phyloP scores from a whole-genome alignment of 495 filamentous ascomycete genomes.

The Penicillium antarcticum region DNA sequence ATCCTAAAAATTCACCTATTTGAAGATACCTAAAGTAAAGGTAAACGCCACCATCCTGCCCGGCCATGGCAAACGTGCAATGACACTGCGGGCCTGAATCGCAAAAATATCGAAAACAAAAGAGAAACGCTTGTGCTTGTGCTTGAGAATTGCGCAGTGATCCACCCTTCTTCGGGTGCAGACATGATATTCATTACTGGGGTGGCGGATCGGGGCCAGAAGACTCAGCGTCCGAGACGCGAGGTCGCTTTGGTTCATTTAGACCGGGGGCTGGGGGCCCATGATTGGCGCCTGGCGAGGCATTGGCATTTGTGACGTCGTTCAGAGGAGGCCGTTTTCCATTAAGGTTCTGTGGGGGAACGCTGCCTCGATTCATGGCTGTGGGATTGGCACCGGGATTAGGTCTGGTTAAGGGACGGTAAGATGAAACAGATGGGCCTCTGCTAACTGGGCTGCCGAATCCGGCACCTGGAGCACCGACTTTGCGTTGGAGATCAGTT shows the following conservation, averaged over 20 bases:
- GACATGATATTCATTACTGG: constrained; percentile 9
- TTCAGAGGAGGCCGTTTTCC: constrained; percentile 46
- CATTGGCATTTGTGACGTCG: constrained; percentile 50
- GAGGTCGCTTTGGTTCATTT: constrained; percentile 36
- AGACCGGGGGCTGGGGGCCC: constrained; percentile 17
- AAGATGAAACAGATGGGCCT: constrained; percentile 40
- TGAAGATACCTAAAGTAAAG: not conserved
- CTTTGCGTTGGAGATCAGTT: constrained; percentile 61
- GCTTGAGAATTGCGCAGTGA: constrained; percentile 14
- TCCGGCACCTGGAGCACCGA: constrained; percentile 63
- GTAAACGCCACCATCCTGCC: constrained; percentile 4
- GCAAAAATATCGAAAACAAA: not conserved
- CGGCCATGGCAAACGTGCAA: constrained; percentile 1
- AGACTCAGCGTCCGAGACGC: constrained; percentile 17
- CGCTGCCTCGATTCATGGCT: constrained; percentile 15
- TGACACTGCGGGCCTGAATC: not conserved
- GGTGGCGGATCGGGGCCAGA: constrained; percentile 12
- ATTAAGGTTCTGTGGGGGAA: constrained; percentile 33
- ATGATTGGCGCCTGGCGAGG: constrained; percentile 15
- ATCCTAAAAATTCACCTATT: not conserved
- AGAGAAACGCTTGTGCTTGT: not conserved
- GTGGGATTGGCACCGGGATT: constrained; percentile 22
- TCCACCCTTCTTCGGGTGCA: not conserved
- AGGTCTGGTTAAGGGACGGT: constrained; percentile 42
- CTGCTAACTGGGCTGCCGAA: constrained; percentile 36